These are phyloP conservation scores for Pyrus hybrid DNA, from an alignment of 331 rosid species.

Conservation along the genomic window DNA sequence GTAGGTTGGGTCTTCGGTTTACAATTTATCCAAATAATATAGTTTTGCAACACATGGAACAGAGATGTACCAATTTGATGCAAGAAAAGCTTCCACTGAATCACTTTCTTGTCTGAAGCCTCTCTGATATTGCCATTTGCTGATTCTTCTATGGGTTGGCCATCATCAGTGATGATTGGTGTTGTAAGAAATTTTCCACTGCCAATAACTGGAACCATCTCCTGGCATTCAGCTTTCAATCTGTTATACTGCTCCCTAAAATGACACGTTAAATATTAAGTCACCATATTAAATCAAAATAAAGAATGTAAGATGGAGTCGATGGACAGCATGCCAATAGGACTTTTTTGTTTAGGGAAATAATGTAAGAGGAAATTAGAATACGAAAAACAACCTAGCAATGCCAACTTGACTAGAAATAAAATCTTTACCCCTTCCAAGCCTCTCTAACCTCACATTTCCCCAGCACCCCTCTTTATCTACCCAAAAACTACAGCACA, in stretches of 20 bases:
- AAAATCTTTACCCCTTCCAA: background rate
- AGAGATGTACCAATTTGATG: conserved; percentile 77
- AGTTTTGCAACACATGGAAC: background rate
- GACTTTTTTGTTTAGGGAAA: background rate
- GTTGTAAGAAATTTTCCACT: conserved; percentile 61
- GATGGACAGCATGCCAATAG: background rate
- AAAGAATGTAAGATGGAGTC: background rate
- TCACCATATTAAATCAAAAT: background rate
- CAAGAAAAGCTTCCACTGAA: conserved; percentile 68
- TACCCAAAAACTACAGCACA: background rate
- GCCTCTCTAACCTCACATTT: background rate
- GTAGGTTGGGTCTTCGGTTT: background rate
- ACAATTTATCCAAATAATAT: background rate
- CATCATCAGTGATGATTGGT: conserved; percentile 49
- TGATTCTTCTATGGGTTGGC: conserved; percentile 37
- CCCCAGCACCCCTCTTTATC: background rate
- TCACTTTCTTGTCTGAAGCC: conserved; percentile 50
- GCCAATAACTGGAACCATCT: conserved; percentile 68
- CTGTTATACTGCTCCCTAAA: conserved; percentile 63
- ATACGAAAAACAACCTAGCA: background rate
- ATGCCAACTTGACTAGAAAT: background rate
- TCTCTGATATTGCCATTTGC: conserved; percentile 3
- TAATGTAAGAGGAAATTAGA: background rate
- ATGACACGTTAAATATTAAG: conserved; percentile 5
- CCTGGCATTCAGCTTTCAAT: conserved; percentile 86